Conservation (phyloP, 2,329 filamentous ascomycete species). For the Magnaporthiopsis incrustans region DNA sequence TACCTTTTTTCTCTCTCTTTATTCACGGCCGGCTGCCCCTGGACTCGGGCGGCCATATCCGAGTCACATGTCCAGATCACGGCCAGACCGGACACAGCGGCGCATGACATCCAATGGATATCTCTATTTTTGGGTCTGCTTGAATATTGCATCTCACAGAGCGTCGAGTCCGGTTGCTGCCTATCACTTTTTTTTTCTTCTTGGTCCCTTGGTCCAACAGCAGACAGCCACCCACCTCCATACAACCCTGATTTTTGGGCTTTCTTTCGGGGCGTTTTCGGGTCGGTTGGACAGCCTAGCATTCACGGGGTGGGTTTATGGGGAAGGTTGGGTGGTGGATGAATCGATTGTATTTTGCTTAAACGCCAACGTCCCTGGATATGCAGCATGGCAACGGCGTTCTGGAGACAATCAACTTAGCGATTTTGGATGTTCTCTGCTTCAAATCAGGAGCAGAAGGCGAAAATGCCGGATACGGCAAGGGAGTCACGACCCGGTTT, state of each 20-base stretch:
- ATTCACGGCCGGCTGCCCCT: background rate
- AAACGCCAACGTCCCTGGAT: background rate
- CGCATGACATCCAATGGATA: background rate
- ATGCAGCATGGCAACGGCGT: constrained; percentile 11
- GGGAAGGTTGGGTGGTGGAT: background rate
- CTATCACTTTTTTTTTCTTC: background rate
- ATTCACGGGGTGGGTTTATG: background rate
- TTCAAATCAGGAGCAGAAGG: background rate
- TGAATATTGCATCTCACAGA: background rate
- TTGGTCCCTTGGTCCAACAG: background rate
- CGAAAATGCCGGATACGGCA: background rate
- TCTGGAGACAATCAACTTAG: constrained; percentile 4
- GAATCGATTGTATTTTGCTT: background rate
- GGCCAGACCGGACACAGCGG: background rate
- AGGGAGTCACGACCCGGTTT: background rate
- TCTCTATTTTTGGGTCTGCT: background rate
- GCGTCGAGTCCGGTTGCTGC: background rate
- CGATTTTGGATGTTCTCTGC: constrained; percentile 1
- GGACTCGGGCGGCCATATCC: background rate
- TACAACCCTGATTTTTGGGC: background rate
- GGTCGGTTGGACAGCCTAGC: background rate
- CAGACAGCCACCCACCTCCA: background rate
- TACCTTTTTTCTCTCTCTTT: background rate
- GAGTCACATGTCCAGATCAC: background rate
- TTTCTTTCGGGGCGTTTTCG: constrained; percentile 4